A percentile compares a stretch with the other conserved stretches of the same genome.
Conservation (phyloP, 2,329 filamentous ascomycete species). For the Pestalotiopsis sp. region DNA sequence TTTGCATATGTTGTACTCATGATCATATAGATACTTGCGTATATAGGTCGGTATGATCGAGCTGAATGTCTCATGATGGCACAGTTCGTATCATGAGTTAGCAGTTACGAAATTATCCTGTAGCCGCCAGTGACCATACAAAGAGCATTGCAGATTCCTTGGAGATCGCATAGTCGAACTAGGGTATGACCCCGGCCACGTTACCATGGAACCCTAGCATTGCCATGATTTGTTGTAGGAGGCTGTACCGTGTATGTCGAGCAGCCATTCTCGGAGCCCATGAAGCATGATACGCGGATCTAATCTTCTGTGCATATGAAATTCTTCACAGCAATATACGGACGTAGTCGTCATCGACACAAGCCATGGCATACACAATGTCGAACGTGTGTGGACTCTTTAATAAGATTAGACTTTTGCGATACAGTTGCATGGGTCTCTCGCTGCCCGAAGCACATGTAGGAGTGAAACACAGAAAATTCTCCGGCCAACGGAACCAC, state of each 20-base stretch:
- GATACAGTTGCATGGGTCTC: slow-evolving; percentile 7
- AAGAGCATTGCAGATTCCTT: not conserved
- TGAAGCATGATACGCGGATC: not conserved
- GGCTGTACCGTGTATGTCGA: not conserved
- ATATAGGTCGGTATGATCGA: too few species aligned
- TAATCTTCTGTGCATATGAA: too few species aligned
- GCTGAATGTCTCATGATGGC: too few species aligned
- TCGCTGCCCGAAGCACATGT: not conserved
- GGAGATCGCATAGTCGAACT: not conserved
- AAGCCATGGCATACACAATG: not conserved
- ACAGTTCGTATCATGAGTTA: too few species aligned
- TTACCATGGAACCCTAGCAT: not conserved
- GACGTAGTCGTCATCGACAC: not conserved
- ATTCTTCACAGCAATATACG: too few species aligned
- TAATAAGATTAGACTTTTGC: slow-evolving; percentile 1
- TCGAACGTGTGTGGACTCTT: not conserved
- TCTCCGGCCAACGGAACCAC: not conserved
- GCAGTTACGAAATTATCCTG: too few species aligned
- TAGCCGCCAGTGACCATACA: too few species aligned
- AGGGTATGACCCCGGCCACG: not conserved
- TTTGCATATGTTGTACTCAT: not conserved
- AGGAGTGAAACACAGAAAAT: slow-evolving; percentile 8
- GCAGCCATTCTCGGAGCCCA: not conserved
- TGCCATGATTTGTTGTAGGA: not conserved
- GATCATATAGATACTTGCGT: not conserved